A percentile compares a stretch with the other conserved stretches of the same genome.
Conservation (phyloP, 192 early-diverging fungal species). For the Coemansia sp. region DNA sequence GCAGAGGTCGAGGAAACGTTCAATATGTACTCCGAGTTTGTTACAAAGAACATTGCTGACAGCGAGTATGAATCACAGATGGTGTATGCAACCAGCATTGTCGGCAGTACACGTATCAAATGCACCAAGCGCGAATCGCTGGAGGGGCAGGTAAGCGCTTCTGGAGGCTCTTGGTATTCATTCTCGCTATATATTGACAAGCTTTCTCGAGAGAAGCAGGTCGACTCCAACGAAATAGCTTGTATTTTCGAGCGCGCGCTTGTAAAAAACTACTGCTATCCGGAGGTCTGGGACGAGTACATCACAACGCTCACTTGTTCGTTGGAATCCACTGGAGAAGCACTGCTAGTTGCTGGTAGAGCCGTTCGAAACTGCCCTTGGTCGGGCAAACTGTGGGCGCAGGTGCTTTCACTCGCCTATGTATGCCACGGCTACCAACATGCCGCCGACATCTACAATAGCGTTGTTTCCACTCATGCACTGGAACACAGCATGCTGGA, state of each 20-base stretch:
- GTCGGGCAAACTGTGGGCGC: slow-evolving; percentile 51
- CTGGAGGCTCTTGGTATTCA: slow-evolving; percentile 23
- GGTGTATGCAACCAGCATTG: slow-evolving; percentile 29
- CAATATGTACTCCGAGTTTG: slow-evolving; percentile 42
- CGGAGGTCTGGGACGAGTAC: slow-evolving; percentile 38
- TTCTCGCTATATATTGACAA: slow-evolving; percentile 24
- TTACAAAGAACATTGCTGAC: slow-evolving; percentile 20
- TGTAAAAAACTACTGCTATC: slow-evolving; percentile 17
- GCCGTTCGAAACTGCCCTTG: slow-evolving; percentile 40
- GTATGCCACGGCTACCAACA: slow-evolving; percentile 8
- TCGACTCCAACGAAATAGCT: slow-evolving; percentile 10
- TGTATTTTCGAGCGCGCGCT: slow-evolving; percentile 43
- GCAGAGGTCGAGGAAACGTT: slow-evolving; percentile 40
- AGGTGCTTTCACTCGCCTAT: slow-evolving; percentile 14
- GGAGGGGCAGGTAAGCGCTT: slow-evolving; percentile 17
- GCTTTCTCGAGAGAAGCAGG: slow-evolving; percentile 9
- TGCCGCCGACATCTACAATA: slow-evolving; percentile 17
- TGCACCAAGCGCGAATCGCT: slow-evolving; percentile 21
- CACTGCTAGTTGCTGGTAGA: slow-evolving; percentile 11
- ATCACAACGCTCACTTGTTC: slow-evolving; percentile 12
- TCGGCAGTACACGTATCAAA: slow-evolving; percentile 18
- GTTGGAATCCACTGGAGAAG: not conserved
- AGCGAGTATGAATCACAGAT: slow-evolving; percentile 36
- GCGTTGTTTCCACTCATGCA: slow-evolving; percentile 28
- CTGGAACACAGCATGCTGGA: slow-evolving; percentile 44